Conservation (phyloP, 2,329 filamentous ascomycete genomes). For the Penicillium sp. region DNA sequence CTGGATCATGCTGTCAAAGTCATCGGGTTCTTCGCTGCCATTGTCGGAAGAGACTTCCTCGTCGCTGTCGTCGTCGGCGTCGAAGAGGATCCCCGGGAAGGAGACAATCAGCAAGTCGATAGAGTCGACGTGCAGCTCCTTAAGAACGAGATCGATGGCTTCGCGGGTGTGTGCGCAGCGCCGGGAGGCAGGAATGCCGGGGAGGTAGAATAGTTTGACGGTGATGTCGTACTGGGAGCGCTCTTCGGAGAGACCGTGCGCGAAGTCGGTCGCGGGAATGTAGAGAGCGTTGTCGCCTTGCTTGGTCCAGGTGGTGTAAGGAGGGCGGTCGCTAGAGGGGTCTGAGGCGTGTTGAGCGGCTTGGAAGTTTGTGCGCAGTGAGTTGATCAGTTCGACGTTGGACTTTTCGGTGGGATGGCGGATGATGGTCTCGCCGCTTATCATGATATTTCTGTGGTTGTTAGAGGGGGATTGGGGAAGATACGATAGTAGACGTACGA, state of each 20-base stretch:
- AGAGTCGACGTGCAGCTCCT: slow-evolving; percentile 63
- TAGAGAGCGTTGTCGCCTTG: slow-evolving; percentile 55
- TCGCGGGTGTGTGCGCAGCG: slow-evolving; percentile 65
- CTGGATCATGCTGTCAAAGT: slow-evolving; percentile 57
- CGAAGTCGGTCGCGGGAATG: slow-evolving; percentile 69
- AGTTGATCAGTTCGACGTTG: slow-evolving; percentile 84
- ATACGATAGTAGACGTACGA: slow-evolving; percentile 60
- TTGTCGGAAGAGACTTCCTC: slow-evolving; percentile 57
- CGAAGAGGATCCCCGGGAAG: slow-evolving; percentile 87
- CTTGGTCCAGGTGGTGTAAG: slow-evolving; percentile 76
- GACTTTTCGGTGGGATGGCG: slow-evolving; percentile 72
- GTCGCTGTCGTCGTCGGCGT: slow-evolving; percentile 79
- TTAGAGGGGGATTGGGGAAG: too few relatives aligned
- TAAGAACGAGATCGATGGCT: slow-evolving; percentile 69
- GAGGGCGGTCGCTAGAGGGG: slow-evolving; percentile 22
- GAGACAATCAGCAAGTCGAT: slow-evolving; percentile 86
- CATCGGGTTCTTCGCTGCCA: slow-evolving; percentile 41
- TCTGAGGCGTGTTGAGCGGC: slow-evolving; percentile 56
- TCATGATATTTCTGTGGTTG: slow-evolving; percentile 65
- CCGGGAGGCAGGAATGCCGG: slow-evolving; percentile 55
- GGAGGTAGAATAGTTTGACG: slow-evolving; percentile 87
- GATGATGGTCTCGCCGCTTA: slow-evolving; percentile 71
- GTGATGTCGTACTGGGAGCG: slow-evolving; percentile 83
- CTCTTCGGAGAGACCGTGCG: slow-evolving; percentile 68
- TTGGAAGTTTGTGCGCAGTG: slow-evolving; percentile 72